These are phyloP conservation scores for Penicillium waksmanii DNA, from an alignment of 495 filamentous ascomycete genomes.

Conservation along the genomic window DNA sequence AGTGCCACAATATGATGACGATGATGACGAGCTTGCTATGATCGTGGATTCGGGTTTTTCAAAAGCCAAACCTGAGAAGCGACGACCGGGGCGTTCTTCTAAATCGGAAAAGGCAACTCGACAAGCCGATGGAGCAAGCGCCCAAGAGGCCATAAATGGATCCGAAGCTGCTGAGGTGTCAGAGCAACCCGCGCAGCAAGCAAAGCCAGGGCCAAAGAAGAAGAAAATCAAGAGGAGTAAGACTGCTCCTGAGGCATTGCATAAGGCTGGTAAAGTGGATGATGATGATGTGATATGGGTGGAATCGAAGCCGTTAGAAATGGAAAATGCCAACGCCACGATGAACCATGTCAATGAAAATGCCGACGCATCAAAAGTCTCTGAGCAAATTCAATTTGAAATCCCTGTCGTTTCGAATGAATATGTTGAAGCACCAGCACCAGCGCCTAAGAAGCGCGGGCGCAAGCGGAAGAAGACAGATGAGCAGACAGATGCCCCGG, in stretches of 20 bases:
- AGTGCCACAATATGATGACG: constrained; percentile 27
- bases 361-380: neutral
- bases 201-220: constrained; percentile 31
- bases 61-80: constrained; percentile 23
- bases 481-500: constrained; percentile 21
- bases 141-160: constrained; percentile 3
- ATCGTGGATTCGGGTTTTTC: constrained; percentile 11
- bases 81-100: constrained; percentile 26
- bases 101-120: constrained; percentile 21
- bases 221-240: constrained; percentile 47
- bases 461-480: constrained; percentile 47
- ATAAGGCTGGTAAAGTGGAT: constrained; percentile 18
- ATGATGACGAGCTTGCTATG: constrained; percentile 39
- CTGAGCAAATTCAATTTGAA: neutral
- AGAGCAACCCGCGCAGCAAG: neutral
- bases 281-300: constrained; percentile 45
- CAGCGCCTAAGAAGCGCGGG: constrained; percentile 48
- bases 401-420: constrained; percentile 1
- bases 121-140: constrained; percentile 11
- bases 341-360: neutral
- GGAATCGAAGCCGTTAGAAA: constrained; percentile 33
- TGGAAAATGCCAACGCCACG: neutral
- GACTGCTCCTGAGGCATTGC: constrained; percentile 37
- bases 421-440: neutral
- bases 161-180: constrained; percentile 7